These are phyloP conservation scores for Elongisporangium prolatum DNA, from an alignment of 352 stramenopile species.

Conservation along the genomic window DNA sequence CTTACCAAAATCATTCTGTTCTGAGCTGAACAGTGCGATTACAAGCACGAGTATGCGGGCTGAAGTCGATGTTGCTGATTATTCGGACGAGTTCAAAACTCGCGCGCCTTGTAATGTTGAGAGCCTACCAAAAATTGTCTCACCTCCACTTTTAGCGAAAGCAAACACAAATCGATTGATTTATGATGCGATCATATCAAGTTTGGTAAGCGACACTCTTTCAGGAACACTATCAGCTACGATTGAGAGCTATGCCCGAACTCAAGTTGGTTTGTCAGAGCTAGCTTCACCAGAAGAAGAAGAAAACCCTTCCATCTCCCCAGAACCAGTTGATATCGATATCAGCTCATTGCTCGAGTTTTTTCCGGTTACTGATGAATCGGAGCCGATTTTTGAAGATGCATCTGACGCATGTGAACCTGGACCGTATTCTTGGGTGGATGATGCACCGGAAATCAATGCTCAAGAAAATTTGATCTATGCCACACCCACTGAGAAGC, in stretches of 20 bases:
- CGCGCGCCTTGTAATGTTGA: neutral
- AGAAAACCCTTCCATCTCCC: neutral
- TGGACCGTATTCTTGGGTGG: neutral
- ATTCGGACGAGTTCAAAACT: neutral
- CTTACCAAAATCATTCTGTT: neutral
- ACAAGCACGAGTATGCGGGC: neutral
- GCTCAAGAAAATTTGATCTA: neutral
- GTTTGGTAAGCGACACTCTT: neutral
- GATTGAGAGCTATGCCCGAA: neutral
- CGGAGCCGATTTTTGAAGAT: neutral
- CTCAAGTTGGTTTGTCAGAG: neutral
- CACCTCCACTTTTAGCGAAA: neutral
- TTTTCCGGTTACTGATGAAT: neutral
- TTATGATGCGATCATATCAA: neutral
- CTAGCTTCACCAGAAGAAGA: neutral
- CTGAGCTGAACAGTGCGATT: neutral
- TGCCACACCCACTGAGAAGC: no score
- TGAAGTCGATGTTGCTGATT: neutral
- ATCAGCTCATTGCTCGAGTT: neutral
- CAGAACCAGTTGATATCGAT: neutral
- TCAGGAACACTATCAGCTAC: neutral
- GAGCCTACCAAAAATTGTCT: neutral
- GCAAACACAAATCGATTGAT: neutral
- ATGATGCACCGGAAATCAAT: neutral
- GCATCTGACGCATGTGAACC: neutral